Conservation (phyloP, 345 rosid genomes). For the Isatis tinctoria region DNA sequence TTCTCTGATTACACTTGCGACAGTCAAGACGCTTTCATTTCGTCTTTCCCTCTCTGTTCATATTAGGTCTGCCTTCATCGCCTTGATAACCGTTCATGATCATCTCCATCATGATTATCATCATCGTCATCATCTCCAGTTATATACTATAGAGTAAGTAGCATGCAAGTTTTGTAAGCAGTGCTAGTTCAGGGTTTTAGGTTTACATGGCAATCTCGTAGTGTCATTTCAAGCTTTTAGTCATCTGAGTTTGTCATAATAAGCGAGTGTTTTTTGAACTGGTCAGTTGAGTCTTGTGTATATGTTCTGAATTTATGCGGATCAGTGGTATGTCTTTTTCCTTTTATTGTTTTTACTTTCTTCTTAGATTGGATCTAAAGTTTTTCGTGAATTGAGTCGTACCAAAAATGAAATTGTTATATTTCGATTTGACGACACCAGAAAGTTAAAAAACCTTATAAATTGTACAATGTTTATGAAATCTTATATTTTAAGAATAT, state of each 20-base stretch:
- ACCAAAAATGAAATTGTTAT: background rate
- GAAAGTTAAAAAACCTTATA: too few species aligned
- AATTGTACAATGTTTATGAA: too few species aligned
- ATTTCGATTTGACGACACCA: too few species aligned
- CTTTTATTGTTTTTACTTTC: background rate
- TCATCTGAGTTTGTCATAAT: conserved; percentile 18
- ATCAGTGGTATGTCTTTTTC: background rate
- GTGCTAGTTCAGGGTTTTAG: conserved; percentile 36
- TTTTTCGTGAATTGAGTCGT: background rate
- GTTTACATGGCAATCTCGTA: conserved; percentile 26
- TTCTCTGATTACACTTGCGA: conserved; percentile 42
- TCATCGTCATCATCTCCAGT: background rate
- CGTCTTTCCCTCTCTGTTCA: conserved; percentile 39
- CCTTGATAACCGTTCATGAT: conserved; percentile 32
- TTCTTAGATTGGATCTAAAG: background rate
- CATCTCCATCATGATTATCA: background rate
- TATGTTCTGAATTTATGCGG: conserved; percentile 8
- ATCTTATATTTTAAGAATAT: too few species aligned
- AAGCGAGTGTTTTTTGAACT: conserved; percentile 10
- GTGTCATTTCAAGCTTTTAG: background rate
- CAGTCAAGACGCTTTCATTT: background rate
- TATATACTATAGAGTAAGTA: conserved; percentile 30
- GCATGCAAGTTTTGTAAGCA: conserved; percentile 38
- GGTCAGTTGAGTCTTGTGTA: conserved; percentile 25
- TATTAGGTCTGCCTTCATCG: conserved; percentile 38